A percentile compares a stretch with the other conserved stretches of the same genome.
phyloP scores from a whole-genome alignment of 164 flowering plant species.

The Echeveria elegans region DNA sequence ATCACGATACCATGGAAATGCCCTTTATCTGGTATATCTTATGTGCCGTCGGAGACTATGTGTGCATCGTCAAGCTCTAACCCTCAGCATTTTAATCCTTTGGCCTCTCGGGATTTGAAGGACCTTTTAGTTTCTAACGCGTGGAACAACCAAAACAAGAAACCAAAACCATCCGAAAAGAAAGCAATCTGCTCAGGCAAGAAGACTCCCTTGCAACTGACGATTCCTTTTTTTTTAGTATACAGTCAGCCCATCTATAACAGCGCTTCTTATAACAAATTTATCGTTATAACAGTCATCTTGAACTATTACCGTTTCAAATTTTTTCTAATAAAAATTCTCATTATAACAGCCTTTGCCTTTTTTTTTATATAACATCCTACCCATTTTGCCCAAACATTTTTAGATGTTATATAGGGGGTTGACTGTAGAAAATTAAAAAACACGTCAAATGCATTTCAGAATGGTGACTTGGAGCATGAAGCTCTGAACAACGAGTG shows the following conservation, averaged over 20 bases:
- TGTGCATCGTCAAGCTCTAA: conserved; percentile 25
- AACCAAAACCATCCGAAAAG: conserved; percentile 47
- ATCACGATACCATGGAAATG: conserved; percentile 87
- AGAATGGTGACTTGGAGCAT: conserved; percentile 64
- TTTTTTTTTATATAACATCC: no score
- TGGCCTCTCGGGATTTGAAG: conserved; percentile 89
- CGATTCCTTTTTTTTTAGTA: no score
- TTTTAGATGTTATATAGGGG: no score
- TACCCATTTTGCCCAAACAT: no score
- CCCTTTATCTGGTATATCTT: conserved; percentile 71
- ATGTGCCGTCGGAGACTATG: conserved; percentile 21
- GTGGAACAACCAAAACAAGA: conserved; percentile 56
- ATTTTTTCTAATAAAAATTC: no score
- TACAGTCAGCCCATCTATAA: no score
- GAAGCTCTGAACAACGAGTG: conserved; percentile 88
- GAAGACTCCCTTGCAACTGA: background rate
- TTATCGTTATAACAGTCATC: no score
- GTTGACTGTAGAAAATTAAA: no score
- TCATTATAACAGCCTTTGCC: no score
- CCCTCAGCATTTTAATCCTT: conserved; percentile 65
- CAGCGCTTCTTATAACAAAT: no score
- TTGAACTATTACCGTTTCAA: no score
- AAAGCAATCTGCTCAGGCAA: conserved; percentile 60
- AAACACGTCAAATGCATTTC: conserved; percentile 12
- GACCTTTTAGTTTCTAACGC: conserved; percentile 65